A percentile compares a stretch with the other conserved stretches of the same genome.
Conservation (phyloP, 1,284 basidiomycete genomes). For the Volvariella surrecta region DNA sequence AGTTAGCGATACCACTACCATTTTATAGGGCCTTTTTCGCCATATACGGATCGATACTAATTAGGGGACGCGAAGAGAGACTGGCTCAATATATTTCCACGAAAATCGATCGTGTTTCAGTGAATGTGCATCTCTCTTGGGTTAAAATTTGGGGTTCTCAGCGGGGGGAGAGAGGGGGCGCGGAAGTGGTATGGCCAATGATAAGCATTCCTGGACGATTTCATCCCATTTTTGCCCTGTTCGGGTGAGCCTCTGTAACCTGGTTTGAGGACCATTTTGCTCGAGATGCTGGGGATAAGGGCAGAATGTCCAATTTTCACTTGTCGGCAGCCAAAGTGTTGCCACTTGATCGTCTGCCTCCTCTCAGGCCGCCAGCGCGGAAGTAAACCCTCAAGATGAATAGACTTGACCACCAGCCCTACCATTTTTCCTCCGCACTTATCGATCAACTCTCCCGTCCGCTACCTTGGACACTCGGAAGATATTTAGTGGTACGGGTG, state of each 20-base stretch:
- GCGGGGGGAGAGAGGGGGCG: no score
- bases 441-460: conserved; percentile 21
- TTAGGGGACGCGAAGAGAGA: conserved; percentile 8
- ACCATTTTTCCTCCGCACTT: conserved; percentile 23
- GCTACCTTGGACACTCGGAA: conserved; percentile 13
- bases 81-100: conserved; percentile 12
- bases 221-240: no score
- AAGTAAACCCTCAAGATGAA: conserved; percentile 22
- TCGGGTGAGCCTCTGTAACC: no score
- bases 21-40: conserved; percentile 13
- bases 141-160: no score
- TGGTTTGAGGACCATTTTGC: no score
- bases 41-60: conserved; percentile 15
- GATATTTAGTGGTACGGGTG: conserved; percentile 16
- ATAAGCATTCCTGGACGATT: no score
- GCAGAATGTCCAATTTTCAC: conserved; percentile 3
- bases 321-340: conserved; percentile 3
- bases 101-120: conserved; percentile 27
- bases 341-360: conserved; percentile 11
- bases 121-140: conserved; percentile 1
- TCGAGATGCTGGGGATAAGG: no score
- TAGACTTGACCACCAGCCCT: conserved; percentile 15
- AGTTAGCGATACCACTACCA: conserved; percentile 21
- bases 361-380: conserved; percentile 18
- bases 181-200: no score